Conservation (phyloP, 495 filamentous ascomycete genomes). For the Trichoderma virens region DNA sequence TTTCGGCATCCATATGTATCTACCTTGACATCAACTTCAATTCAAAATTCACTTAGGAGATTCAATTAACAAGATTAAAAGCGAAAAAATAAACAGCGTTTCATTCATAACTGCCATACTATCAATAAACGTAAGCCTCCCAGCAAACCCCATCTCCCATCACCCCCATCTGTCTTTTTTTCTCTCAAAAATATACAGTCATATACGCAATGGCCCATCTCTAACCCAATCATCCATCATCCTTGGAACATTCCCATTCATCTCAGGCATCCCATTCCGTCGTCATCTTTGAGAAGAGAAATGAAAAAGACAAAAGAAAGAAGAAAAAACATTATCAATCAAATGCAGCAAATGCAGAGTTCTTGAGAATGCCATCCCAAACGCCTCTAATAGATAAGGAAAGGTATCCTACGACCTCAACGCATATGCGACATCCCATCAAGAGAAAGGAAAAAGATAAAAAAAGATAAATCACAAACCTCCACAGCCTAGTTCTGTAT, state of each 20-base stretch:
- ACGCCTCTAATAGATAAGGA: conserved; percentile 3
- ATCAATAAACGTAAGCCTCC: conserved; percentile 5
- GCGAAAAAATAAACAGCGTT: not conserved
- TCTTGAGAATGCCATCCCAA: conserved; percentile 8
- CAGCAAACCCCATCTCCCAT: not conserved
- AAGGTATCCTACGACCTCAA: conserved; percentile 13
- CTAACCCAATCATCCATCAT: not conserved
- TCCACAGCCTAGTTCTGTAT: not conserved
- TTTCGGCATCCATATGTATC: too few species aligned
- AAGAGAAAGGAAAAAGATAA: conserved; percentile 25
- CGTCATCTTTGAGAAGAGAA: not conserved
- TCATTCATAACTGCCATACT: not conserved
- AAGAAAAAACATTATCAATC: not conserved
- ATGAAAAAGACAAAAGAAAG: not conserved
- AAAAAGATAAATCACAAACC: conserved; percentile 8
- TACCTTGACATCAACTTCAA: too few species aligned
- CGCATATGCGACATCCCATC: conserved; percentile 13
- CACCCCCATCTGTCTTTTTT: not conserved
- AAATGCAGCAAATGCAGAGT: conserved; percentile 7
- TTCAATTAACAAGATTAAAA: not conserved
- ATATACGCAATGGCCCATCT: not conserved
- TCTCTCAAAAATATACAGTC: not conserved
- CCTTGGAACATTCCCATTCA: not conserved
- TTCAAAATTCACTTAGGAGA: not conserved
- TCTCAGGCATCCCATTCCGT: not conserved